These are phyloP conservation scores for Auriculariales sp. DNA, from an alignment of 768 basidiomycete species.

Conservation along the genomic window DNA sequence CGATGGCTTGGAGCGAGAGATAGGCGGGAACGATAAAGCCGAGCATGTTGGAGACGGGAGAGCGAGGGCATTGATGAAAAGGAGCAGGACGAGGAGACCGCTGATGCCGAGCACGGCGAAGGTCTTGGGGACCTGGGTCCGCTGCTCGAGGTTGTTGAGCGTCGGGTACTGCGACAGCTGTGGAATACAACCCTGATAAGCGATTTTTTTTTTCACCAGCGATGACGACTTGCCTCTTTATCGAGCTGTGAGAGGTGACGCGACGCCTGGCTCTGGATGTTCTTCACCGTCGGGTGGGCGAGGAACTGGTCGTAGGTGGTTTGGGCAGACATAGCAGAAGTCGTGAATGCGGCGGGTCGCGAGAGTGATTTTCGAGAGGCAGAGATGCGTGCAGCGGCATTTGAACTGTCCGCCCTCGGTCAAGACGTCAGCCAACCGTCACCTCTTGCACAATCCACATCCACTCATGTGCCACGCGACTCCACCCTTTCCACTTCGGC, in stretches of 20 bases:
- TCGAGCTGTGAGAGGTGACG: conserved; percentile 83
- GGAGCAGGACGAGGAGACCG: conserved; percentile 51
- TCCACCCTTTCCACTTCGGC: too few species aligned
- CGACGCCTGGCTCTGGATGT: conserved; percentile 69
- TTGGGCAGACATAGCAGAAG: too few species aligned
- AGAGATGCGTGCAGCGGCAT: too few species aligned
- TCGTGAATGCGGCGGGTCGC: too few species aligned
- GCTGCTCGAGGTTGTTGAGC: conserved; percentile 70
- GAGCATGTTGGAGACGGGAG: conserved; percentile 86
- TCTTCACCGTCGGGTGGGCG: conserved; percentile 75
- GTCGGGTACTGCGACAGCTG: conserved; percentile 79
- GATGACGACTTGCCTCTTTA: conserved; percentile 62
- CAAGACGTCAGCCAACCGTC: too few species aligned
- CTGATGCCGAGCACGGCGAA: conserved; percentile 70
- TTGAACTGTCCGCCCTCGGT: too few species aligned
- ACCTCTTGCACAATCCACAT: too few species aligned
- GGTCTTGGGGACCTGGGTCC: conserved; percentile 86
- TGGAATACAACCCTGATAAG: too few species aligned
- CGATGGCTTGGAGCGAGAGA: conserved; percentile 89
- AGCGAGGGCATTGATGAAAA: conserved; percentile 84
- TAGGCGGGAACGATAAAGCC: conserved; percentile 93
- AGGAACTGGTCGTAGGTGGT: conserved; percentile 14
- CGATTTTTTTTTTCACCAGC: not conserved
- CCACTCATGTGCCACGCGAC: too few species aligned
- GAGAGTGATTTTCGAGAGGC: too few species aligned